Evolutionary conservation across 2,329 filamentous ascomycete genomes (phyloP).

Genomic region (Apiospora marii): DNA sequence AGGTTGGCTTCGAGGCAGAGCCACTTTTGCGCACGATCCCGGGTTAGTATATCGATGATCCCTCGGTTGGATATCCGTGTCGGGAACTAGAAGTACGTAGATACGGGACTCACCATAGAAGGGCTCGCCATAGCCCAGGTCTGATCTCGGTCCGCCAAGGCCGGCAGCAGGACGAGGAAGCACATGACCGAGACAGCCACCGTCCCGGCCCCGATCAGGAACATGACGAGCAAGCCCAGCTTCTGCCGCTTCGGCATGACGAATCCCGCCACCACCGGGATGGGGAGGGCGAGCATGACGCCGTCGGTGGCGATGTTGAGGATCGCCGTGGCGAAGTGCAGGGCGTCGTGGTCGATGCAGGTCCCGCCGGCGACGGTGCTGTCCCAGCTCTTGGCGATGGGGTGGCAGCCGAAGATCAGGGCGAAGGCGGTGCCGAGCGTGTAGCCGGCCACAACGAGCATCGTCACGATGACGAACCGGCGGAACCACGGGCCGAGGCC

Average conservation of each 20-base stretch:
- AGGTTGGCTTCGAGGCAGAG: constrained; percentile 41
- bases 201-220: constrained; percentile 48
- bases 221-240: constrained; percentile 45
- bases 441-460: constrained; percentile 30
- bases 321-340: constrained; percentile 51
- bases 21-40: background rate
- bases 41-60: background rate
- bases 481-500: constrained; percentile 35
- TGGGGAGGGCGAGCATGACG: constrained; percentile 48
- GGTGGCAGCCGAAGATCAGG: constrained; percentile 37
- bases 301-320: constrained; percentile 51
- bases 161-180: constrained; percentile 19
- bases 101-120: background rate
- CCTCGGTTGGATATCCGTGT: background rate
- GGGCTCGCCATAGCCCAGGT: constrained; percentile 9
- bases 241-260: constrained; percentile 51
- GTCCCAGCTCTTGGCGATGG: constrained; percentile 35
- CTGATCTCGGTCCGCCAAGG: constrained; percentile 5
- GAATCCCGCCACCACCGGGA: constrained; percentile 47
- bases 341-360: constrained; percentile 49
- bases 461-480: constrained; percentile 29
- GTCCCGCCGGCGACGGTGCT: constrained; percentile 30
- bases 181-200: background rate
- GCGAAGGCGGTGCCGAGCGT: background rate
- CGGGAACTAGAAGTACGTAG: background rate